Conservation (phyloP, 1,284 basidiomycete genomes). For the Ganoderma lucidum region DNA sequence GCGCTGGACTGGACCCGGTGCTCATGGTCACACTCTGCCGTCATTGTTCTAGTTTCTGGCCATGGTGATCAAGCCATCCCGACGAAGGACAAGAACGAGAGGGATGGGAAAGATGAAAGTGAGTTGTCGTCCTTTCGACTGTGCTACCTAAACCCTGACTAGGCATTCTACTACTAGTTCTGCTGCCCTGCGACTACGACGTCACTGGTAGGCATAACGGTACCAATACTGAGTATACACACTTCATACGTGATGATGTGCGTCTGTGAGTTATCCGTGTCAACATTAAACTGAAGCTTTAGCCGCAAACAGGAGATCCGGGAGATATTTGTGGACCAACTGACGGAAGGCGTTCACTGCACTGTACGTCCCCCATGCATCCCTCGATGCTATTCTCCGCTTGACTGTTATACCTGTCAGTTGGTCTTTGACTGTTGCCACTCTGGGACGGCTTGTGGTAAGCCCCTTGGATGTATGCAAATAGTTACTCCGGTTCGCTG, state of each 20-base stretch:
- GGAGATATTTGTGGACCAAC: neutral
- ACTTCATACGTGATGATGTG: neutral
- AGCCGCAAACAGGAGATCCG: neutral
- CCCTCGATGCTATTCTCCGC: neutral
- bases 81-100: constrained; percentile 25
- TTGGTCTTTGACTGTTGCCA: neutral
- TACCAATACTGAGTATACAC: neutral
- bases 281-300: neutral
- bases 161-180: neutral
- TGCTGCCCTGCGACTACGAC: neutral
- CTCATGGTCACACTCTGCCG: neutral
- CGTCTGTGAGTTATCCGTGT: neutral
- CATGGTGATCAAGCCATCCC: constrained; percentile 32
- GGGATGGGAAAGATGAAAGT: constrained; percentile 37
- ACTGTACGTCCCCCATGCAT: neutral
- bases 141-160: neutral
- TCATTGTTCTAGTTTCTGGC: constrained; percentile 31
- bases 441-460: neutral
- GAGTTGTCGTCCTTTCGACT: neutral
- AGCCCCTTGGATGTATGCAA: neutral
- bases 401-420: neutral
- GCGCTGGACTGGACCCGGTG: neutral
- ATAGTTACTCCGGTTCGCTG: neutral
- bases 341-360: neutral
- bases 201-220: no score